Conservation (phyloP, 768 basidiomycete genomes). For the Boletus sp. region DNA sequence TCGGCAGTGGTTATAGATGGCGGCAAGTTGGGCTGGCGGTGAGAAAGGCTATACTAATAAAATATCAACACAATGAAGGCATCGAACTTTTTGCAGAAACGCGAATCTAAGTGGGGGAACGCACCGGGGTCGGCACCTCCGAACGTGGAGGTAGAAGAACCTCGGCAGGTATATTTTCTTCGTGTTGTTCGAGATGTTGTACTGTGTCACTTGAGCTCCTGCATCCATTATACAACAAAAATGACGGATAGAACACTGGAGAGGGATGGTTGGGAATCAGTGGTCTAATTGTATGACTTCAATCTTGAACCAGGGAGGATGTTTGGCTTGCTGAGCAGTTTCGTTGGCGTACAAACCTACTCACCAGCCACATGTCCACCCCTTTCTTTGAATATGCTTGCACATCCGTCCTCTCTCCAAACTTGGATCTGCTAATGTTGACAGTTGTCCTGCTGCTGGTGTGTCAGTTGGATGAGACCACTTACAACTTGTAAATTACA, state of each 20-base stretch:
- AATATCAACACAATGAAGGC: neutral
- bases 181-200: neutral
- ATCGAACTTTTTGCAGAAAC: neutral
- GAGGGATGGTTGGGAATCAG: neutral
- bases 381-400: neutral
- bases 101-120: neutral
- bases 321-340: neutral
- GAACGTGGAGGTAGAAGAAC: neutral
- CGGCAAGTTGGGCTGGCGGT: neutral
- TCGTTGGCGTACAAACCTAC: neutral
- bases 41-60: neutral
- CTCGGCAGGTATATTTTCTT: neutral
- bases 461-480: too few species aligned
- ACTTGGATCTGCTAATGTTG: neutral
- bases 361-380: neutral
- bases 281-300: neutral
- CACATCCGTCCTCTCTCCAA: neutral
- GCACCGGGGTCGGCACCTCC: neutral
- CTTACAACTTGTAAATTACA: too few species aligned
- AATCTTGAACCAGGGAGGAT: neutral
- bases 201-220: neutral
- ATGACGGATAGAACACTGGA: neutral
- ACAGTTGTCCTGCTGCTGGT: neutral
- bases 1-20: neutral
- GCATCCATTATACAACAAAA: neutral